phyloP scores from a whole-genome alignment of 306 rosid species.

The Hippophae rhamnoides region DNA sequence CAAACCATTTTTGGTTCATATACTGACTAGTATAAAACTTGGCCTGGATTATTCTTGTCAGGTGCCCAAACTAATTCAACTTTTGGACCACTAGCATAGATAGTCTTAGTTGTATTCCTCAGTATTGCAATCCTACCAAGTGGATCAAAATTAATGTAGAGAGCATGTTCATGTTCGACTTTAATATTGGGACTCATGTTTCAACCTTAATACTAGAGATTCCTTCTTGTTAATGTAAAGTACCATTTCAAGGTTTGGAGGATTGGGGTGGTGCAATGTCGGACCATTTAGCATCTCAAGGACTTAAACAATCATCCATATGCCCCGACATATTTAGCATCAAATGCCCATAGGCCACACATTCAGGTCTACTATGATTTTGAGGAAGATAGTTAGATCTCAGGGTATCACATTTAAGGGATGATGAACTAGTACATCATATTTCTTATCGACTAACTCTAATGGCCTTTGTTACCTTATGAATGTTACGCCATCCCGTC shows the following conservation, averaged over 20 bases:
- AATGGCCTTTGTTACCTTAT: conserved; percentile 58
- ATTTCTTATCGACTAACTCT: conserved; percentile 40
- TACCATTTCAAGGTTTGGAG: conserved; percentile 74
- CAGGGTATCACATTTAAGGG: conserved; percentile 45
- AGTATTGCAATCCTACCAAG: conserved; percentile 79
- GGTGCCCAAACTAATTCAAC: conserved; percentile 71
- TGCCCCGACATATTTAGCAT: conserved; percentile 53
- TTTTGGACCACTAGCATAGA: conserved; percentile 77
- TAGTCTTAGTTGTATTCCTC: conserved; percentile 63
- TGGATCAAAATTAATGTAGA: conserved; percentile 73
- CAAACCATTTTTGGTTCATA: conserved; percentile 84
- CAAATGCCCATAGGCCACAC: conserved; percentile 46
- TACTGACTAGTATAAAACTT: conserved; percentile 63
- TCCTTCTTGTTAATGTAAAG: conserved; percentile 82
- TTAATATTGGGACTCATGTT: conserved; percentile 84
- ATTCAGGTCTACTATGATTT: conserved; percentile 47
- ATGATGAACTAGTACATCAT: conserved; percentile 52
- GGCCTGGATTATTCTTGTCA: conserved; percentile 73
- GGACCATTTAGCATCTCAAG: conserved; percentile 70
- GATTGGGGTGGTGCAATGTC: conserved; percentile 63
- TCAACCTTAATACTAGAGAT: conserved; percentile 83
- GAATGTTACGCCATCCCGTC: conserved; percentile 68
- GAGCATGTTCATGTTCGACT: conserved; percentile 78
- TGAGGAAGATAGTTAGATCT: conserved; percentile 77
- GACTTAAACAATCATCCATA: conserved; percentile 69